Evolutionary conservation across 2,329 filamentous ascomycete species (phyloP).

Genomic region (Ceratocystis cacaofunesta): DNA sequence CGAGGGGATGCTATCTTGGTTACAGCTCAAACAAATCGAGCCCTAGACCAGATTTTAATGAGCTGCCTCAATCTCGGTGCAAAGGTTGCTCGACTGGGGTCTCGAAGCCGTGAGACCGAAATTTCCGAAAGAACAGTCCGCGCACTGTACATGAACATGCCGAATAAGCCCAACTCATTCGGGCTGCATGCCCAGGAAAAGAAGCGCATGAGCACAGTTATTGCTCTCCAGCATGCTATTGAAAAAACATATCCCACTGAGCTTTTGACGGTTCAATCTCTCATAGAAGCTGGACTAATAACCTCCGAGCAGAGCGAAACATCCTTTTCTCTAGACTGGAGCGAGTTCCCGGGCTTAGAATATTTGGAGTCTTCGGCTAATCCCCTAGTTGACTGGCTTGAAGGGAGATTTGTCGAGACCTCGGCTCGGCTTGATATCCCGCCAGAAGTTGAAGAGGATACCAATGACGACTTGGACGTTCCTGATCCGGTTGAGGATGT

Average conservation of each 20-base stretch:
- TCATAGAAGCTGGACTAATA: constrained; percentile 34
- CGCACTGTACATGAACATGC: constrained; percentile 6
- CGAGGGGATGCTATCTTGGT: constrained; percentile 58
- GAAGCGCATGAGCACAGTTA: constrained; percentile 31
- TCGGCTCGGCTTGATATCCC: background rate
- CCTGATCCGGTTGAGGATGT: constrained; percentile 7
- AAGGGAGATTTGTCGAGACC: background rate
- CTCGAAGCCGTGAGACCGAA: constrained; percentile 11
- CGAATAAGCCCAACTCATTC: background rate
- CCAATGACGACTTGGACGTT: constrained; percentile 5
- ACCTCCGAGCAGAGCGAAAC: background rate
- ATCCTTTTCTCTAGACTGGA: constrained; percentile 1
- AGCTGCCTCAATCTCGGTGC: constrained; percentile 38
- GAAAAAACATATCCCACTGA: background rate
- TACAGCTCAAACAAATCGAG: constrained; percentile 80
- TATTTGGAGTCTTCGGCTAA: background rate
- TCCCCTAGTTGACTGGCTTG: constrained; percentile 9
- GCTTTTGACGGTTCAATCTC: background rate
- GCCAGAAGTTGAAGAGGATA: background rate
- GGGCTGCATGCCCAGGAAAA: background rate
- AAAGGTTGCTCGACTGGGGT: constrained; percentile 46
- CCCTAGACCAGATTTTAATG: constrained; percentile 64
- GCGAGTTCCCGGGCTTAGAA: background rate
- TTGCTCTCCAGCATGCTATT: background rate
- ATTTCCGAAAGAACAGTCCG: constrained; percentile 1